Evolutionary conservation across 2,329 filamentous ascomycete species (phyloP), one percentile per base, ranked within the genome.

Genomic region (Fusarium hostae): DNA sequence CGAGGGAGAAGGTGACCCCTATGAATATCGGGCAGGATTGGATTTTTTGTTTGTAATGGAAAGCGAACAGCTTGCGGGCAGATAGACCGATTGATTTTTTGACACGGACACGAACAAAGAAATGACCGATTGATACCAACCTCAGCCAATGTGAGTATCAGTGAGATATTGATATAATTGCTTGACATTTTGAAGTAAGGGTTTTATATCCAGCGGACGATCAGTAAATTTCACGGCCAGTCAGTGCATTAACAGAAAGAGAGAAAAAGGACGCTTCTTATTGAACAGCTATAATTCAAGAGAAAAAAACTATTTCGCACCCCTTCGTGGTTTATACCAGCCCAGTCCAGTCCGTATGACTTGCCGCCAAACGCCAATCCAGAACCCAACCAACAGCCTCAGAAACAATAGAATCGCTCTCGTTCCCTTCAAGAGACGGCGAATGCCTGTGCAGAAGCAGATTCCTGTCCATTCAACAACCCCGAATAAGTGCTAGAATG

Each of bases 341-440:
- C 63, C 71, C 62, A 60, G 39, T 16, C 60, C 40, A 52, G 32
- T 41, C 65, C 54, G 50, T 63, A 59, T 58, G 72, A 71, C 72
- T 68, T 75, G 59, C 73, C 59, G 60, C 63, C 66, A 59, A 76
- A 76, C 75, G 75, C 74, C 75, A 68, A 73, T 68, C 71, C 71
- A 66, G 71, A 68, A 68, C 67, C 73, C 24, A 69, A 70, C 63
- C 55, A 64, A 73, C 63, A 64, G 43, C 37, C 44, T 45, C 43
- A 26, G 34, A 67, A 73, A 58, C 55, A 63, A 74, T 60, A 66
- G 40, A 57, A 71, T 50, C 41, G 35, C 28, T 40, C 35, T 28
- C 39, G 22, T 32, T 28, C 32, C 41, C 28, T 32, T 43, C 26
- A 16, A 30, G 43, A 45, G 26, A 34, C 26, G 37, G 28, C 26